Percentiles rank a stretch among this genome's conserved stretches.
Evolutionary conservation across 768 basidiomycete species (phyloP).

Genomic region (Mycena vitilis): DNA sequence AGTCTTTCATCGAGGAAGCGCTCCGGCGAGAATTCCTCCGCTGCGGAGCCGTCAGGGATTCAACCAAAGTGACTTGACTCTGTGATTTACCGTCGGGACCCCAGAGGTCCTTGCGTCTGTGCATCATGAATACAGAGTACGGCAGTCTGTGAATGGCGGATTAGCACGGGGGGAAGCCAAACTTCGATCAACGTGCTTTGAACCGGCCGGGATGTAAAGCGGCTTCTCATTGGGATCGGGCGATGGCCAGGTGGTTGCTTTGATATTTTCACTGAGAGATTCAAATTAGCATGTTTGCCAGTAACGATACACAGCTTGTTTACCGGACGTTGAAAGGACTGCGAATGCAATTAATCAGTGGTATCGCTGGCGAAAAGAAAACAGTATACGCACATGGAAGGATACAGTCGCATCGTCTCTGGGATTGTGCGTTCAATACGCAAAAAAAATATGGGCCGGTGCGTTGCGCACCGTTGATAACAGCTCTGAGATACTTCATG

Average conservation of each 20-base stretch:
- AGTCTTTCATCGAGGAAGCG: conserved; percentile 62
- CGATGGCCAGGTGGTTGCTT: conserved; percentile 44
- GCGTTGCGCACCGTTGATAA: conserved; percentile 61
- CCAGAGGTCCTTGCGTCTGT: conserved; percentile 59
- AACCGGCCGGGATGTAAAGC: conserved; percentile 48
- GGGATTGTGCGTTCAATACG: neutral
- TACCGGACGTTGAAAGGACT: conserved; percentile 56
- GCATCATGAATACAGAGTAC: conserved; percentile 50
- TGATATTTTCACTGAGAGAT: conserved; percentile 49
- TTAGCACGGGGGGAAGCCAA: neutral
- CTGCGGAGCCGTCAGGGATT: conserved; percentile 37
- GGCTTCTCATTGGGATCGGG: conserved; percentile 44
- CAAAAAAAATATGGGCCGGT: neutral
- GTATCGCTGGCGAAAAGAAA: neutral
- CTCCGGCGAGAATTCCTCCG: conserved; percentile 63
- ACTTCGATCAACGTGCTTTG: conserved; percentile 38
- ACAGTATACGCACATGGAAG: conserved; percentile 52
- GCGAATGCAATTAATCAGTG: conserved; percentile 27
- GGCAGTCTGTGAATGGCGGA: conserved; percentile 34
- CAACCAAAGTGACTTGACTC: neutral
- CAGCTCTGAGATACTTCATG: conserved; percentile 72
- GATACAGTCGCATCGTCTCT: conserved; percentile 67
- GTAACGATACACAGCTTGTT: neutral
- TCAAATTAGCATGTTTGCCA: neutral
- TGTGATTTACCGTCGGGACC: conserved; percentile 54